Evolutionary conservation across 2,329 filamentous ascomycete species (phyloP).

Genomic region (Phyllosticta citribraziliensis): DNA sequence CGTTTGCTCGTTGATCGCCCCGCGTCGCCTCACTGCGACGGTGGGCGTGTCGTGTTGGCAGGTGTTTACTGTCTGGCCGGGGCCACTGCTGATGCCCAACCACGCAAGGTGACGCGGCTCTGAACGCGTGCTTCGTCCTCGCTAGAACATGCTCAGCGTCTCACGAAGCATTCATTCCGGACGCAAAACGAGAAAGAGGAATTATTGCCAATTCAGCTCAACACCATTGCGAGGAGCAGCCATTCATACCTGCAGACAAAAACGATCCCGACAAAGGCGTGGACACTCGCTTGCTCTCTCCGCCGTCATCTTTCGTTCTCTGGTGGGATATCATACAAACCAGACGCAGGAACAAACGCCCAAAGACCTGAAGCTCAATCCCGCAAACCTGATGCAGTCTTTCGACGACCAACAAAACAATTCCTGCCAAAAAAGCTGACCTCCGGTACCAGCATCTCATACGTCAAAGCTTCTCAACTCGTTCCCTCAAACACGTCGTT

Average conservation of each 20-base stretch:
- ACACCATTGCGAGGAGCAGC: too few species aligned
- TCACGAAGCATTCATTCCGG: too few species aligned
- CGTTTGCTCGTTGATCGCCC: neutral
- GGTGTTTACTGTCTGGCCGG: neutral
- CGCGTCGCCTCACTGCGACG: neutral
- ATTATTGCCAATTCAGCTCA: too few species aligned
- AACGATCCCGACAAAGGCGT: neutral
- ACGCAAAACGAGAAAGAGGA: too few species aligned
- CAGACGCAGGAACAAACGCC: neutral
- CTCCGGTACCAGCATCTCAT: neutral
- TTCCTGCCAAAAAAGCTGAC: neutral
- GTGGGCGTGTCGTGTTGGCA: neutral
- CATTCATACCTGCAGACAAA: too few species aligned
- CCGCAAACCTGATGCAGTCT: neutral
- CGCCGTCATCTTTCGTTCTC: neutral
- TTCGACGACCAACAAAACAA: neutral
- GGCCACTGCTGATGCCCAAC: neutral
- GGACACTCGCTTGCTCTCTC: neutral
- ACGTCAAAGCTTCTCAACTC: neutral
- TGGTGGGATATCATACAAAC: neutral
- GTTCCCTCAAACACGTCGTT: neutral
- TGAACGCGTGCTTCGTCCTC: neutral
- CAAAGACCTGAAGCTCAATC: neutral
- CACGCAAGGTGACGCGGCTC: neutral
- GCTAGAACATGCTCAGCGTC: neutral